phyloP scores from a whole-genome alignment of 176 grass and related monocot genomes.

The Canna indica region DNA sequence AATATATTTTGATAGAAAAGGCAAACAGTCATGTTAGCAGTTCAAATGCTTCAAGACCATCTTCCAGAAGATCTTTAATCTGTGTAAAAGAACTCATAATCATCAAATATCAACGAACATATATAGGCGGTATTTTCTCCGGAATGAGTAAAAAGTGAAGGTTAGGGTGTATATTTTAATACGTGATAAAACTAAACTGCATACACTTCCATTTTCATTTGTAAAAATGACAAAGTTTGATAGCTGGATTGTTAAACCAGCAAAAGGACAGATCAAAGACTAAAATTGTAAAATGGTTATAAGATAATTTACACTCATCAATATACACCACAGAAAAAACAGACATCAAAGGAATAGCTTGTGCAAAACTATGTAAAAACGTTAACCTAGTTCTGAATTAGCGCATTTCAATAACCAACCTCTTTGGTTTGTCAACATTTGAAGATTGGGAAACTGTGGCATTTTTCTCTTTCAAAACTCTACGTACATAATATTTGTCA shows the following conservation, averaged over 20 bases:
- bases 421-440: constrained; percentile 25
- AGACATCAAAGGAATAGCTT: neutral
- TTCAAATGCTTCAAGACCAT: neutral
- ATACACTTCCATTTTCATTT: too few species aligned
- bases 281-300: neutral
- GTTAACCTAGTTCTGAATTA: neutral
- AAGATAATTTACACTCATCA: neutral
- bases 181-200: too few species aligned
- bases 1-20: neutral
- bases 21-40: neutral
- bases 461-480: constrained; percentile 7
- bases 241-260: neutral
- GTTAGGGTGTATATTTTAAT: too few species aligned
- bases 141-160: too few species aligned
- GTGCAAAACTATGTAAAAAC: neutral
- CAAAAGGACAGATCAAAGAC: neutral
- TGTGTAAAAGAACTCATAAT: neutral
- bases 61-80: neutral
- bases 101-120: neutral
- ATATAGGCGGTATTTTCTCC: neutral
- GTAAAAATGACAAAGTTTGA: too few species aligned
- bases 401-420: constrained; percentile 22
- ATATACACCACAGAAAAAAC: neutral
- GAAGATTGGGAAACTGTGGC: constrained; percentile 1
- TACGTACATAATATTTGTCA: constrained; percentile 10